Evolutionary conservation across 2,329 filamentous ascomycete genomes (phyloP).

Genomic region (Cladosporium sp.): DNA sequence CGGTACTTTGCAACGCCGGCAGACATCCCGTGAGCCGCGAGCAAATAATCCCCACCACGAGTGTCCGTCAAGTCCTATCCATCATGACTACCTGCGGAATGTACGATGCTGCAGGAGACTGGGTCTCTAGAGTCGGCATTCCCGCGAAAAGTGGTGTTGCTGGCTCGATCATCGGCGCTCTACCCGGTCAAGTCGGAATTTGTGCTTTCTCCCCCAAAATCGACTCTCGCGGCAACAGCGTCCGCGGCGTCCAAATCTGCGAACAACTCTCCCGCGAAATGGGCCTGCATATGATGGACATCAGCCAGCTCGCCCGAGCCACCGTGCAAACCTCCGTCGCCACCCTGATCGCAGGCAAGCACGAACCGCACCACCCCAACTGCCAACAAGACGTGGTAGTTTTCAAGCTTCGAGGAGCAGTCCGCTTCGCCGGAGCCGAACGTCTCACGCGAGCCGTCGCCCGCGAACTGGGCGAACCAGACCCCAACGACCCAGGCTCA

Average conservation of each 20-base stretch:
- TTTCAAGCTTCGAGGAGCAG: slow-evolving; percentile 22
- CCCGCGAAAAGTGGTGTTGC: slow-evolving; percentile 35
- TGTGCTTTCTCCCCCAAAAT: slow-evolving; percentile 22
- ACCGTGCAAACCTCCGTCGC: slow-evolving; percentile 19
- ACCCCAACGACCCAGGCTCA: slow-evolving; percentile 17
- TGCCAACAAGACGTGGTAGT: slow-evolving; percentile 16
- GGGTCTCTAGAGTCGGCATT: slow-evolving; percentile 37
- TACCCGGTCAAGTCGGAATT: slow-evolving; percentile 22
- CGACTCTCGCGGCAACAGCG: slow-evolving; percentile 21
- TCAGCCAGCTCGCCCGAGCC: slow-evolving; percentile 21
- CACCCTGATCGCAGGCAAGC: slow-evolving; percentile 13
- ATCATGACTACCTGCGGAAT: slow-evolving; percentile 42
- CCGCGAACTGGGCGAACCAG: slow-evolving; percentile 16
- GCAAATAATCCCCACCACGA: slow-evolving; percentile 33
- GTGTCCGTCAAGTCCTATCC: slow-evolving; percentile 38
- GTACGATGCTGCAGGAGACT: slow-evolving; percentile 39
- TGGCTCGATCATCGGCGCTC: slow-evolving; percentile 20
- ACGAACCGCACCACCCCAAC: slow-evolving; percentile 10
- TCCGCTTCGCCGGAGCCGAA: slow-evolving; percentile 21
- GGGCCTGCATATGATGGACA: slow-evolving; percentile 24
- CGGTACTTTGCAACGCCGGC: slow-evolving; percentile 36
- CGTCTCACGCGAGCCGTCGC: slow-evolving; percentile 20
- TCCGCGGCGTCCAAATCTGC: slow-evolving; percentile 21
- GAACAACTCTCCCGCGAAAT: slow-evolving; percentile 22
- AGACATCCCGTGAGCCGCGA: slow-evolving; percentile 33